These are phyloP conservation scores for Ascochyta rabiei DNA, from an alignment of 2,329 filamentous ascomycete species.

Conservation along the genomic window DNA sequence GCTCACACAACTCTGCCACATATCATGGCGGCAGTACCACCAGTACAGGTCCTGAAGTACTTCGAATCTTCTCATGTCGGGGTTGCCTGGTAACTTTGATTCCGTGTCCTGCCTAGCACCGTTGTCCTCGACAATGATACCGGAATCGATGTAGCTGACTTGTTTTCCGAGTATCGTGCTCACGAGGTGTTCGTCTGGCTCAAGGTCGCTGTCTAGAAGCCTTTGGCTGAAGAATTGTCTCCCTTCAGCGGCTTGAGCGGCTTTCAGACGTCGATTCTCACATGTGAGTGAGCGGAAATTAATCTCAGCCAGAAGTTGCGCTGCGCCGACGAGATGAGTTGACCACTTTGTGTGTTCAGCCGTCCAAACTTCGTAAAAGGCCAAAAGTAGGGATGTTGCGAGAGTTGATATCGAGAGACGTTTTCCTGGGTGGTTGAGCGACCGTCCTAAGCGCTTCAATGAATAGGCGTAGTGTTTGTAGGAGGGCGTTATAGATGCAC, in stretches of 20 bases:
- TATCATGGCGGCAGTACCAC: constrained; percentile 96
- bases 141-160: constrained; percentile 64
- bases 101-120: constrained; percentile 39
- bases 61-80: constrained; percentile 79
- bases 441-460: constrained; percentile 76
- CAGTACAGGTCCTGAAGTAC: constrained; percentile 86
- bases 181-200: constrained; percentile 58
- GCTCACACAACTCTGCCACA: constrained; percentile 87
- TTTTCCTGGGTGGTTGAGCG: constrained; percentile 72
- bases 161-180: constrained; percentile 63
- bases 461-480: constrained; percentile 92
- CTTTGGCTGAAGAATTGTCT: constrained; percentile 38
- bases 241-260: constrained; percentile 52
- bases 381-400: constrained; percentile 84
- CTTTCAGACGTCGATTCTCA: constrained; percentile 70
- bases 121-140: constrained; percentile 53
- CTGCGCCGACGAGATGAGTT: constrained; percentile 84
- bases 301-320: constrained; percentile 81
- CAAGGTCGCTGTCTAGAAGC: constrained; percentile 55
- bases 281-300: constrained; percentile 76
- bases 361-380: constrained; percentile 92
- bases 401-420: constrained; percentile 80
- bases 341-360: constrained; percentile 97
- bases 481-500: constrained; percentile 75
- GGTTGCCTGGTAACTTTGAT: constrained; percentile 37